These are phyloP conservation scores for Backusella parvicylindrica DNA, from an alignment of 192 early-diverging fungal species.

Conservation along the genomic window DNA sequence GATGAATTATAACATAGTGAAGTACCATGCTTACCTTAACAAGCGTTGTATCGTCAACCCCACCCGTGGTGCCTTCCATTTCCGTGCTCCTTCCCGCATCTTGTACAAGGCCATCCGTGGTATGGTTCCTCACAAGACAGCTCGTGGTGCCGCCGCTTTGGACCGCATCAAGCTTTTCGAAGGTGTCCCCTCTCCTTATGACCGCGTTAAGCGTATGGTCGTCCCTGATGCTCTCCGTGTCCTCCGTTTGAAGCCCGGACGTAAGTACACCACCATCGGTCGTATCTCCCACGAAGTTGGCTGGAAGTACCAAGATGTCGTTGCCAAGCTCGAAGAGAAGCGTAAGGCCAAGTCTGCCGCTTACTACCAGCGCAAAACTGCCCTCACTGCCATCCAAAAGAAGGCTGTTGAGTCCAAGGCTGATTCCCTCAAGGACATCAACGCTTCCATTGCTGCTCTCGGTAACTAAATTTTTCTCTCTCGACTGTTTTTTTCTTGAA, in stretches of 20 bases:
- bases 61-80: conserved; percentile 95
- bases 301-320: conserved; percentile 99
- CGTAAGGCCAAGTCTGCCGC: conserved; percentile 92
- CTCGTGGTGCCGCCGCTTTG: conserved; percentile 95
- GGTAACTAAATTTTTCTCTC: conserved; percentile 48
- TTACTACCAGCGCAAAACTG: conserved; percentile 92
- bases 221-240: conserved; percentile 96
- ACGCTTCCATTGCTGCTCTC: conserved; percentile 50
- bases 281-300: conserved; percentile 94
- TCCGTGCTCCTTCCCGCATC: conserved; percentile 96
- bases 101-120: conserved; percentile 97
- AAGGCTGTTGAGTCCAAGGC: conserved; percentile 47
- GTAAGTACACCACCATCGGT: conserved; percentile 97
- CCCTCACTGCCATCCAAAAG: conserved; percentile 30
- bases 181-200: conserved; percentile 97
- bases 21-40: conserved; percentile 94
- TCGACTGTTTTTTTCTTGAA: neutral
- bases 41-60: conserved; percentile 99
- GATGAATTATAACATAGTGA: conserved; percentile 60
- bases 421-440: conserved; percentile 51
- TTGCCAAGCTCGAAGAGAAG: conserved; percentile 97
- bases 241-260: conserved; percentile 92
- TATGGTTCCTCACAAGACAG: conserved; percentile 99
- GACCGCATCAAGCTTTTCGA: conserved; percentile 99
- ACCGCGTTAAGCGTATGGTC: conserved; percentile 96